phyloP scores from a whole-genome alignment of 306 rosid species.

The Dicorynia guianensis region DNA sequence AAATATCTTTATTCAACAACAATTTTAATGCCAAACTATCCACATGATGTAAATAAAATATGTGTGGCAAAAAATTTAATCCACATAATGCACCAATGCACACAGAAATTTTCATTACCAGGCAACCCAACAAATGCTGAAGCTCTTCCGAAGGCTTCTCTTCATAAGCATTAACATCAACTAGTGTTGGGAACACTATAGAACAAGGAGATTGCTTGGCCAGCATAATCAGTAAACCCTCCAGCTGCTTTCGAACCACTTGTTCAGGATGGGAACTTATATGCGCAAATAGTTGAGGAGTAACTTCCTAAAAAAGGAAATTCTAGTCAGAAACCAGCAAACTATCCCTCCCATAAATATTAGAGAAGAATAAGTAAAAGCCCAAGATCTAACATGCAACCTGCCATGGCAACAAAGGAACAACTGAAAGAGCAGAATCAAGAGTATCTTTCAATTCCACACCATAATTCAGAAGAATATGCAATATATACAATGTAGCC shows the following conservation, averaged over 20 bases:
- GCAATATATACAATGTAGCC: constrained; percentile 86
- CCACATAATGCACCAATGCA: constrained; percentile 30
- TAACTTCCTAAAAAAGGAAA: constrained; percentile 76
- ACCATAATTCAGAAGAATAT: constrained; percentile 93
- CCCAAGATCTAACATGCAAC: constrained; percentile 53
- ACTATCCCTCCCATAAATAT: constrained; percentile 26
- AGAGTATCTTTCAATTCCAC: constrained; percentile 83
- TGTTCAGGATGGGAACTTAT: constrained; percentile 90
- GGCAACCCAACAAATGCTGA: constrained; percentile 78
- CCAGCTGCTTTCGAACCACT: constrained; percentile 85
- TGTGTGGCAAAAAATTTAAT: constrained; percentile 23
- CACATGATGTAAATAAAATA: constrained; percentile 27
- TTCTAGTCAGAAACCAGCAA: constrained; percentile 36
- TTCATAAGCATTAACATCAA: constrained; percentile 84
- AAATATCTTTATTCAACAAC: neutral
- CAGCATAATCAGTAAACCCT: constrained; percentile 86
- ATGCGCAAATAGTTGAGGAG: constrained; percentile 91
- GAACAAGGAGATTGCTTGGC: constrained; percentile 96
- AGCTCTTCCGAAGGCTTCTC: constrained; percentile 95
- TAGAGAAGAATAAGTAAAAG: constrained; percentile 29
- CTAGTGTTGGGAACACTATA: constrained; percentile 89
- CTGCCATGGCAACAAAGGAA: constrained; percentile 98
- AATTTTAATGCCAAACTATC: constrained; percentile 31
- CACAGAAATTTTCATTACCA: constrained; percentile 69
- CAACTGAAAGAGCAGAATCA: constrained; percentile 66